Evolutionary conservation across 176 grass and related monocot species (phyloP).

Genomic region (Ananas comosus): DNA sequence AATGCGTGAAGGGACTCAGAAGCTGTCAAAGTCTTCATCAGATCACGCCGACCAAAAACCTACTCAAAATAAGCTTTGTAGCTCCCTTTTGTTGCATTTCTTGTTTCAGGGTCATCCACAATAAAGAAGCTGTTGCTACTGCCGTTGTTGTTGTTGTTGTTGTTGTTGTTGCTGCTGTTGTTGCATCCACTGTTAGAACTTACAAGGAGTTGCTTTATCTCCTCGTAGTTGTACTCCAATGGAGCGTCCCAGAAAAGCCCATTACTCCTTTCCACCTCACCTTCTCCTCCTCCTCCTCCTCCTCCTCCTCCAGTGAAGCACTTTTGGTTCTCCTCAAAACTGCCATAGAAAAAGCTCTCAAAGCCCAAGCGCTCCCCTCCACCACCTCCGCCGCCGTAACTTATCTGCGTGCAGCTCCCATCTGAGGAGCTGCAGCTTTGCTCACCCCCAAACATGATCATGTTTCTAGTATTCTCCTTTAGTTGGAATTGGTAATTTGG

Average conservation of each 20-base stretch:
- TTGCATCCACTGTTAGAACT: conserved; percentile 16
- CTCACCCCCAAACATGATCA: conserved; percentile 71
- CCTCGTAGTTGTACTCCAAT: conserved; percentile 69
- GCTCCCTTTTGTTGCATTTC: no score
- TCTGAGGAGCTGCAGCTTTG: conserved; percentile 61
- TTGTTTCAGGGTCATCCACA: neutral
- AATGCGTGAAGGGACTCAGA: no score
- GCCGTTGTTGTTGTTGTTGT: neutral
- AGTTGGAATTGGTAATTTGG: conserved; percentile 15
- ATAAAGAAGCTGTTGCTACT: neutral
- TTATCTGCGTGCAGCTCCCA: conserved; percentile 26
- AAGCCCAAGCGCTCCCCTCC: conserved; percentile 12
- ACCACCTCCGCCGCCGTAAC: conserved; percentile 29
- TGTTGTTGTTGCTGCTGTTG: conserved; percentile 16
- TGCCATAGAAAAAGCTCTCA: neutral
- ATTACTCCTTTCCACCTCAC: conserved; percentile 17
- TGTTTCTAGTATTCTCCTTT: conserved; percentile 39
- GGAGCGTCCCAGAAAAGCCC: conserved; percentile 22
- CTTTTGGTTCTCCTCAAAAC: neutral
- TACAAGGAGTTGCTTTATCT: conserved; percentile 66
- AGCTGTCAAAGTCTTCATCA: no score
- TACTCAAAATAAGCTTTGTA: no score
- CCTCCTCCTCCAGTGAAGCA: neutral
- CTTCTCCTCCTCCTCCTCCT: conserved; percentile 10
- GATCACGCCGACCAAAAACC: no score